phyloP scores from a whole-genome alignment of 257 asterid genomes.

The Solanum chiquidenum region DNA sequence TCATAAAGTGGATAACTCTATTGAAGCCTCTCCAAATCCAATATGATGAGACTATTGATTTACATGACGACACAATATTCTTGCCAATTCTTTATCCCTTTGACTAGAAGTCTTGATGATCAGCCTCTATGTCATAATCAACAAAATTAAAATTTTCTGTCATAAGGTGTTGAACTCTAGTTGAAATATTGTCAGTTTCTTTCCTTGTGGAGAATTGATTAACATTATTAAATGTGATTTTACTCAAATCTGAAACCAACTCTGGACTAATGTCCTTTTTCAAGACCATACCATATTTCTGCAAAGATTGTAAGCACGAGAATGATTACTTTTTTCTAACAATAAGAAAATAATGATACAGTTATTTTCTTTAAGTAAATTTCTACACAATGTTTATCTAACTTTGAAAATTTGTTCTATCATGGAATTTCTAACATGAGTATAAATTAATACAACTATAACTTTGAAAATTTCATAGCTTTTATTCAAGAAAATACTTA shows the following conservation, averaged over 20 bases:
- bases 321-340: not conserved
- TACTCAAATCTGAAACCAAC: not conserved
- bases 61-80: not conserved
- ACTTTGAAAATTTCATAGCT: no score
- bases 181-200: not conserved
- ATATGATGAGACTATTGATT: not conserved
- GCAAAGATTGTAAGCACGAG: not conserved
- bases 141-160: not conserved
- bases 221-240: not conserved
- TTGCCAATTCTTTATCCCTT: not conserved
- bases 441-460: no score
- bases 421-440: not conserved
- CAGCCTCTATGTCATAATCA: not conserved
- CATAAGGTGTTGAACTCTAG: not conserved
- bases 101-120: not conserved
- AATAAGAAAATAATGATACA: no score
- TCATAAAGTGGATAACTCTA: no score
- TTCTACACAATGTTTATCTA: no score
- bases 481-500: no score
- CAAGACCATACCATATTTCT: not conserved
- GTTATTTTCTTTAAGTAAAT: no score
- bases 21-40: not conserved
- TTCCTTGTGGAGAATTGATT: not conserved
- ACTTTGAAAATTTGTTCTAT: no score
- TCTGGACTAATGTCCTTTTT: no score